Base-by-base conservation (phyloP, 108 stramenopile species). In the Pseudonitzschia delicatissima region DNA sequence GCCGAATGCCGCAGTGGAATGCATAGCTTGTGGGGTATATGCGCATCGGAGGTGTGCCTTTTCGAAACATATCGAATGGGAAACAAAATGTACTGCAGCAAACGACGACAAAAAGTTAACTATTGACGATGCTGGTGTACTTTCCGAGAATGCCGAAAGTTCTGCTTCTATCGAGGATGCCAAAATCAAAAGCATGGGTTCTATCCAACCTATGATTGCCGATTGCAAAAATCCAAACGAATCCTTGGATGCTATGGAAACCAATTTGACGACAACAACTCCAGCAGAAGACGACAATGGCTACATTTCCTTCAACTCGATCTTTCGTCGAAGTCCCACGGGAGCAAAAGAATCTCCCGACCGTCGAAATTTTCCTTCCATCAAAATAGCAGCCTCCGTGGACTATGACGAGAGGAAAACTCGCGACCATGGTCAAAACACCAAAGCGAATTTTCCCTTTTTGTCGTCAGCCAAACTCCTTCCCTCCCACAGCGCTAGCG, bases 11-110 rank as follows among this genome's bases (percentile, higher is more conserved):
- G 77, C 72, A 62, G 86, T 86, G 49, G 61, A 72, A 20, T 93
- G 92, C 60, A 37, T 73, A 0, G 82, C 92, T 12, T 93, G 92
- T 72, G 79, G 80, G 0, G 72, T 77, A 1, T 82, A 84, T 63
- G 85, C 88, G 2, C 92, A 93, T 79, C 68, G 91, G 64, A 47
- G 62, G 3, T 92, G 91, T 78, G 86, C 86, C 3, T 69, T 87
- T 37, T 67, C 73, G 21, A 47, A 57, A 45, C 17, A 29, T 15
- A 27, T 59, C 9, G 9, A 68, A 27, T 82, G 72, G 76, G 61
- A 62, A 7, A 71, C 65, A 45, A 33, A 42, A 5, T 77, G 81
- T 55, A 28, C 45, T 27, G 15, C 31, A 18, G 6, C 12, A 40
- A 13, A 13, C 2, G 5, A 32, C 18, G 18, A 40, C 44, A 13